These are phyloP conservation scores for Phaffia tasmanica DNA, from an alignment of 768 basidiomycete species.

Conservation along the genomic window DNA sequence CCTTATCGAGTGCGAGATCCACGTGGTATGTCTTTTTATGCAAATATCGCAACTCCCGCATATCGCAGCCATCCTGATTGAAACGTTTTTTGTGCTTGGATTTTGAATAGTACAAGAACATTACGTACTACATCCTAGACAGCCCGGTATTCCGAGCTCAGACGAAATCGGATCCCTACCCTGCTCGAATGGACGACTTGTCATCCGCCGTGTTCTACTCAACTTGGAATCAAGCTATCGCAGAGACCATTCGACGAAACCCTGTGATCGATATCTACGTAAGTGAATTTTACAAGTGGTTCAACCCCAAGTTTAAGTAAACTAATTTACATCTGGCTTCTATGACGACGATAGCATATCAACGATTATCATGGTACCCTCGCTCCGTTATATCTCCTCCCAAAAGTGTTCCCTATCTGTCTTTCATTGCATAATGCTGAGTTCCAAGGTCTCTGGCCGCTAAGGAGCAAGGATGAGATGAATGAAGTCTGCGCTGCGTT, in stretches of 20 bases:
- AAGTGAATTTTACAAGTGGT: neutral
- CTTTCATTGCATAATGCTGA: constrained; percentile 92
- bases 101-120: constrained; percentile 45
- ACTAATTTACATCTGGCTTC: neutral
- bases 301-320: neutral
- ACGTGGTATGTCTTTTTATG: constrained; percentile 40
- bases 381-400: constrained; percentile 78
- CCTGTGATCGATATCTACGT: constrained; percentile 65
- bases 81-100: neutral
- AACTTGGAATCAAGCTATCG: constrained; percentile 95
- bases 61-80: constrained; percentile 40
- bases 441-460: constrained; percentile 82
- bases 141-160: constrained; percentile 93
- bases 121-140: constrained; percentile 87
- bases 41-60: neutral
- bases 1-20: constrained; percentile 88
- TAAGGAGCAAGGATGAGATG: constrained; percentile 45
- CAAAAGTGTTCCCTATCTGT: constrained; percentile 79
- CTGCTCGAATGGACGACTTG: constrained; percentile 92
- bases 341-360: constrained; percentile 21
- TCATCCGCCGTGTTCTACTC: constrained; percentile 96
- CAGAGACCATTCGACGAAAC: constrained; percentile 72
- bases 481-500: constrained; percentile 96
- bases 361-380: constrained; percentile 78
- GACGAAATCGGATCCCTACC: constrained; percentile 87